Base-by-base conservation (phyloP, 2,329 filamentous ascomycete species). In the Elsinoe batatas region DNA sequence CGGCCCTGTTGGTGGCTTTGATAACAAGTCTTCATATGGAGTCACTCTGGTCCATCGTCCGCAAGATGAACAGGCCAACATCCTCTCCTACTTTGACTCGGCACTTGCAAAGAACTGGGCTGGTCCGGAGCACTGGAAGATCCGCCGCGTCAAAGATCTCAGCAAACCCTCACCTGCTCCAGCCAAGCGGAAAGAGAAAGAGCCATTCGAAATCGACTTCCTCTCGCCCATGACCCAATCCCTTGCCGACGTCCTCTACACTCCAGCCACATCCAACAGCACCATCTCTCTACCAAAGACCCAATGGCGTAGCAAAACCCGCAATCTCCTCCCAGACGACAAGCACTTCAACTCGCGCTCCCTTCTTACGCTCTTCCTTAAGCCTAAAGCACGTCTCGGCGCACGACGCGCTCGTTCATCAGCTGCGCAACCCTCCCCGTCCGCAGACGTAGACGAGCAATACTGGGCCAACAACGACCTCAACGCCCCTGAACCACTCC, bases 51-150 rank as follows among this genome's bases (percentile, higher is more conserved):
- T 81, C 38, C 85, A 86, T 62, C 63, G 65, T 8, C 58, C 61
- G 5, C 82, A 82, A 55, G 77, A 78, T 51, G 88, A 88, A 64
- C 90, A 96, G 67, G 89, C 97, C 63, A 91, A 95, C 64, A 95
- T 98, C 57, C 79, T 98, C n/a, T 87, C 88, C 66, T 98, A 97
- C 73, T 98, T 98, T 67, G 93, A 98, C 69, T 89, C 95, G 65
- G 91, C 91, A 2, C 74, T 97, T 42, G 88, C 93, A 68, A 97
- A 95, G 78, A 96, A 96, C 65, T 98, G 93, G 91, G 85, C 87
- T 5, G 94, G 90, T 49, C 91, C 93, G n/a, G 93, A 97, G 69
- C 93, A 98, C 71, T 98, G 93, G 93, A 85, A 91, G 62, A 97
- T 98, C 67, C 81, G 88, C 60, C 89, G 90, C 66, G 93, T 98